Evolutionary conservation across 352 stramenopile species (phyloP), one percentile per base, ranked within the genome.

Genomic region (Phytopythium litorale): DNA sequence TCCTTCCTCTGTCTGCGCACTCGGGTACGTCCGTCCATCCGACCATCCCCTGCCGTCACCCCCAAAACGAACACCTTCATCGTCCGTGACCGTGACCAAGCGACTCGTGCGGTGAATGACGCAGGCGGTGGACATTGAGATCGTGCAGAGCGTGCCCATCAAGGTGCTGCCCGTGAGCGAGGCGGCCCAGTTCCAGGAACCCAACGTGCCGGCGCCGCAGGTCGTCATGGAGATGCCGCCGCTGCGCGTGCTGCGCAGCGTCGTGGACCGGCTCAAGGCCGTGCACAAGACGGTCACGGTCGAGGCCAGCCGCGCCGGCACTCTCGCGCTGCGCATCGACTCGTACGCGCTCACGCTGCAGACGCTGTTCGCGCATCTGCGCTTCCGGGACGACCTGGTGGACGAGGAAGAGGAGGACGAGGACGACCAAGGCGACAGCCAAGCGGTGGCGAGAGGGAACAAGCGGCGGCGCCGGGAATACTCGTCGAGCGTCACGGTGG

Each of bases 71-170:
- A n/a, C n/a, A n/a, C n/a, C n/a, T n/a, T n/a, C n/a, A 30, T 30
- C 28, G 28, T 30, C 28, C 4, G 28, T 30, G 28, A 30, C 28
- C 28, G 28, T 30, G 7, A 7, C 33, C 33, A 1, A 38, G 33
- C 33, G 11, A 38, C 33, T 38, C 3, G 11, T 7, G 33, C 33
- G 2, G 33, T 13, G 33, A 9, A 15, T 38, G 5, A 35, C 33
- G 43, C 63, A 82, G 73, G 84, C 85, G 0, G 81, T 94, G 33
- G 85, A 94, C 63, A 88, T 94, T 48, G 83, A 94, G 62, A 92
- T 94, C 45, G 76, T 92, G 42, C 85, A 94, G 70, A 94, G 82
- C 59, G 84, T 94, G 45, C 85, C 85, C 23, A 91, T 94, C 62
- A 70, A 88, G 37, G 81, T 94, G 64, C 55, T 94, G 56, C 72